Conservation (phyloP, 345 rosid genomes). For the Salix brachista region DNA sequence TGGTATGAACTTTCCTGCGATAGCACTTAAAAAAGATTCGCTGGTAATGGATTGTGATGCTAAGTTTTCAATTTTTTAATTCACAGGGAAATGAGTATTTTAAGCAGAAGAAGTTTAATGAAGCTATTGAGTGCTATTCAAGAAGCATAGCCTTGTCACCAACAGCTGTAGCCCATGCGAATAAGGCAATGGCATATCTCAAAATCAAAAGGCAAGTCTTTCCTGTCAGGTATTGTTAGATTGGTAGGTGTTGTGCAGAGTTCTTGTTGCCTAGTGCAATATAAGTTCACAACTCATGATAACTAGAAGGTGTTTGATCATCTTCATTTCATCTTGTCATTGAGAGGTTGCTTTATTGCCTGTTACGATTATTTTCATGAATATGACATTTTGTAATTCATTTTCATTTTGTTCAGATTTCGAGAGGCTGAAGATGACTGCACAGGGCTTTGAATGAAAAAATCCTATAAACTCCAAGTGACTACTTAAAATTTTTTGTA, state of each 20-base stretch:
- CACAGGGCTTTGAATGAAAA: constrained; percentile 64
- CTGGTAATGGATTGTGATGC: background rate
- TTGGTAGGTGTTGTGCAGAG: background rate
- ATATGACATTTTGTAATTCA: background rate
- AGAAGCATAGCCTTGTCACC: constrained; percentile 84
- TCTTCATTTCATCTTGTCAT: no score
- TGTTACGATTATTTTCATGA: background rate
- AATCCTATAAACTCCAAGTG: no score
- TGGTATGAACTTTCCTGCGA: constrained; percentile 34
- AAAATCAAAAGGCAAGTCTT: constrained; percentile 60
- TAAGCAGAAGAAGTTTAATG: constrained; percentile 75
- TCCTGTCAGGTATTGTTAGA: background rate
- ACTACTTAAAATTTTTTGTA: no score
- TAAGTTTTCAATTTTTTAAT: background rate
- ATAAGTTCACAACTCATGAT: background rate
- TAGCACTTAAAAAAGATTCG: background rate
- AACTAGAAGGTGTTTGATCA: no score
- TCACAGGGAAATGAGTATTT: constrained; percentile 81
- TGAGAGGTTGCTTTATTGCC: no score
- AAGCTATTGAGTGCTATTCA: constrained; percentile 84
- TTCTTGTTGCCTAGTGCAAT: background rate
- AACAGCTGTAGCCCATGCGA: constrained; percentile 80
- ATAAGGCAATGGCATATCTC: constrained; percentile 91
- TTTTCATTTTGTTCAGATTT: constrained; percentile 40
- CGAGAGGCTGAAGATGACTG: constrained; percentile 88